Evolutionary conservation across 2,329 filamentous ascomycete species (phyloP).

Genomic region (Cordyceps sp.): DNA sequence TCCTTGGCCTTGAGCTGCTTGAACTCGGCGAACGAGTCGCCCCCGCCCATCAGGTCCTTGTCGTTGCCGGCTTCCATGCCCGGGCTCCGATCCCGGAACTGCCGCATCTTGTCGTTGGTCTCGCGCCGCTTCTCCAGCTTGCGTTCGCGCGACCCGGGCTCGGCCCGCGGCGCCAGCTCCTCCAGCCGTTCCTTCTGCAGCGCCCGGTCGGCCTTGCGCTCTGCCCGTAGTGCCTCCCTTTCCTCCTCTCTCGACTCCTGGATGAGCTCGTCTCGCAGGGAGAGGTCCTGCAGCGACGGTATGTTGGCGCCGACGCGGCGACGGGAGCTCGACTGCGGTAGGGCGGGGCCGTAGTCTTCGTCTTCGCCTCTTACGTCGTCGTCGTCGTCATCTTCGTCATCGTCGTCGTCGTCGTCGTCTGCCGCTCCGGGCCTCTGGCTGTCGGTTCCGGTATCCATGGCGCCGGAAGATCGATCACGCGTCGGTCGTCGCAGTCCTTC

Average conservation of each 20-base stretch:
- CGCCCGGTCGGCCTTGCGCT: conserved; percentile 47
- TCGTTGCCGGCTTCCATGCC: conserved; percentile 43
- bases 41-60: conserved; percentile 61
- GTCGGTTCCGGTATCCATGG: too few relatives aligned
- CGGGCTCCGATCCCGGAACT: conserved; percentile 54
- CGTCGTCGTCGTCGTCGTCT: conserved; percentile 1
- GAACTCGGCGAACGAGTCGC: conserved; percentile 46
- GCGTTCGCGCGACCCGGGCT: conserved; percentile 67
- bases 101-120: conserved; percentile 53
- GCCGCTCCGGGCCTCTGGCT: background rate
- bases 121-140: conserved; percentile 73
- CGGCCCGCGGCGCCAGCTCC: conserved; percentile 68
- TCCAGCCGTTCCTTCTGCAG: conserved; percentile 58
- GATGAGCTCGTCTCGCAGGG: conserved; percentile 34
- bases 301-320: conserved; percentile 38
- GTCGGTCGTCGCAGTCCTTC: background rate
- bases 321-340: conserved; percentile 9
- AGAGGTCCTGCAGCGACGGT: conserved; percentile 59
- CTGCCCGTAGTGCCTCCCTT: conserved; percentile 37
- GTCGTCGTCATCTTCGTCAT: conserved; percentile 7
- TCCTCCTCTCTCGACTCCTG: conserved; percentile 33
- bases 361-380: conserved; percentile 28
- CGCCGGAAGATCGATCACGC: too few relatives aligned
- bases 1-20: conserved; percentile 49
- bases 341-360: conserved; percentile 37